Percentiles rank a stretch among this genome's conserved stretches.
These are phyloP conservation scores for Trichophyton schoenleinii DNA, from an alignment of 2,329 filamentous ascomycete species.

Conservation along the genomic window DNA sequence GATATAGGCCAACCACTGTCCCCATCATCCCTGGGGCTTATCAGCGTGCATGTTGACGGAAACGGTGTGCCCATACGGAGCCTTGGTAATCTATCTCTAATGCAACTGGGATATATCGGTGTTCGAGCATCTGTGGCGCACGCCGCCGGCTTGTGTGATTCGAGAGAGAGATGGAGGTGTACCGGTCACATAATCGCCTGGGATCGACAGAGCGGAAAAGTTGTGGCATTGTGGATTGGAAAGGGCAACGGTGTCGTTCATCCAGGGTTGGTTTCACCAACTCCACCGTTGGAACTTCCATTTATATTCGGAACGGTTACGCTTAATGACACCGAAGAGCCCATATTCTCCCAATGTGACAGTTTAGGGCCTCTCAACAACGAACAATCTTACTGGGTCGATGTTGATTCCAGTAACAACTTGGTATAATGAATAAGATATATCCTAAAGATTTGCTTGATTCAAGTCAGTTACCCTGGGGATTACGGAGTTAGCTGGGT, in stretches of 20 bases:
- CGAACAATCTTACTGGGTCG: conserved; percentile 16
- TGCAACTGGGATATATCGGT: conserved; percentile 28
- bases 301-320: conserved; percentile 4
- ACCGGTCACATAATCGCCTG: conserved; percentile 28
- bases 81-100: conserved; percentile 20
- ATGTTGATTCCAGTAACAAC: conserved; percentile 19
- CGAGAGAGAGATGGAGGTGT: conserved; percentile 17
- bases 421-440: neutral
- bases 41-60: conserved; percentile 19
- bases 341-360: neutral
- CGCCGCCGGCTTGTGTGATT: conserved; percentile 1
- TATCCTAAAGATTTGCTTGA: neutral
- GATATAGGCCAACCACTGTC: conserved; percentile 12
- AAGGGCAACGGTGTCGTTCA: conserved; percentile 16
- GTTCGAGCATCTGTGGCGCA: conserved; percentile 11
- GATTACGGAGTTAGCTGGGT: neutral
- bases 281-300: neutral
- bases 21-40: conserved; percentile 22
- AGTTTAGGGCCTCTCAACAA: conserved; percentile 6
- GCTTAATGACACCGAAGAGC: neutral
- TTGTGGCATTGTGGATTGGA: conserved; percentile 23
- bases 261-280: conserved; percentile 16
- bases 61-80: conserved; percentile 15
- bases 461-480: neutral
- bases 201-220: conserved; percentile 22